Evolutionary conservation across 257 asterid species (phyloP).

Genomic region (Solanum rostratum): DNA sequence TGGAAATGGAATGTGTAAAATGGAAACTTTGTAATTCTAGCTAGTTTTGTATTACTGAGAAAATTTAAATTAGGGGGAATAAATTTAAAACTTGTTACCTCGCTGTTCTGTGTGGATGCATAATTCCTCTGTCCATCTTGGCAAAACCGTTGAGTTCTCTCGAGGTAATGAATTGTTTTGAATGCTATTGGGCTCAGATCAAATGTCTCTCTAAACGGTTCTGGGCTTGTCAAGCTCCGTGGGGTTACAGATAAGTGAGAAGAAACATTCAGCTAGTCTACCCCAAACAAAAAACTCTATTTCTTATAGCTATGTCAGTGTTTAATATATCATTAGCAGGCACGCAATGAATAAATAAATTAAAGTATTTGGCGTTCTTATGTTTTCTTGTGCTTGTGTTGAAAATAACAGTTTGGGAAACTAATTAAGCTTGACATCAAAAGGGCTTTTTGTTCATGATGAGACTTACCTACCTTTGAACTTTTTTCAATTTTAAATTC

Average conservation of each 20-base stretch:
- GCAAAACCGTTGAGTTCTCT: constrained; percentile 31
- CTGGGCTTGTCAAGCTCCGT: constrained; percentile 12
- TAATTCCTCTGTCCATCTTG: constrained; percentile 41
- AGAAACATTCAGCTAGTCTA: constrained; percentile 6
- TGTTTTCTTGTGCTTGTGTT: not conserved
- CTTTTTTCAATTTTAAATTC: too few relatives aligned
- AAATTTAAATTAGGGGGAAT: not conserved
- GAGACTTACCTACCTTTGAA: not conserved
- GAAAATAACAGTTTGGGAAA: not conserved
- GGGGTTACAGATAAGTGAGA: constrained; percentile 44
- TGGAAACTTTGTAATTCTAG: not conserved
- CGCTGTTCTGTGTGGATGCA: not conserved
- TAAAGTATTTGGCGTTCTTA: not conserved
- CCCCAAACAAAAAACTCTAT: not conserved
- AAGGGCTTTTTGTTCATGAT: not conserved
- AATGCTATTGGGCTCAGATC: constrained; percentile 49
- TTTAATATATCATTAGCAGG: not conserved
- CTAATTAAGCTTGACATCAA: not conserved
- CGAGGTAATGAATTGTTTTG: constrained; percentile 36
- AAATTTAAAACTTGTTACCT: not conserved
- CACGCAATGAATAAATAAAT: not conserved
- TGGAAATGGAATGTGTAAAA: not conserved
- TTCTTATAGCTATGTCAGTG: not conserved
- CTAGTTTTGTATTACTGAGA: not conserved
- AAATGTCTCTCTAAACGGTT: constrained; percentile 35